Evolutionary conservation across 768 basidiomycete species (phyloP).

Genomic region (Auriscalpium orientale): DNA sequence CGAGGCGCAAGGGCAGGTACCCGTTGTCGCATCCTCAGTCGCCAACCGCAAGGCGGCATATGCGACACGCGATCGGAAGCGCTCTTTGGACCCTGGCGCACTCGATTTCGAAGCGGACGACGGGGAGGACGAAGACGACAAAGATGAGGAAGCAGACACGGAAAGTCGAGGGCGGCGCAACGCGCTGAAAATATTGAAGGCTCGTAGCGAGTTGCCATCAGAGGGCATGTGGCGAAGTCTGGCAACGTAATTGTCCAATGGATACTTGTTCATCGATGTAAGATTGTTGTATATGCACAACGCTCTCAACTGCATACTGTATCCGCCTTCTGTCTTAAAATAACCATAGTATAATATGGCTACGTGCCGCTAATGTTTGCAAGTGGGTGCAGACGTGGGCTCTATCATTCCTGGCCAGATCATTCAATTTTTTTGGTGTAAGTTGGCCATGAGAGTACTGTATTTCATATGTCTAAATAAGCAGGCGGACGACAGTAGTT

Average conservation of each 20-base stretch:
- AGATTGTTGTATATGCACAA: slow-evolving; percentile 21
- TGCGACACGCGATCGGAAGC: slow-evolving; percentile 58
- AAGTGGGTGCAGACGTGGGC: too few relatives aligned
- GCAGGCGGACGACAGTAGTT: too few relatives aligned
- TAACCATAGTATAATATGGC: too few relatives aligned
- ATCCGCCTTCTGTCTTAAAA: neutral
- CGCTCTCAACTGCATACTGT: slow-evolving; percentile 15
- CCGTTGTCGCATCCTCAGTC: slow-evolving; percentile 30
- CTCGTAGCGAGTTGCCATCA: slow-evolving; percentile 58
- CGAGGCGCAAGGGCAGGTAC: slow-evolving; percentile 10
- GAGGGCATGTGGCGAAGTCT: slow-evolving; percentile 81
- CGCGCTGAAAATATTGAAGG: slow-evolving; percentile 64
- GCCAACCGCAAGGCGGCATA: slow-evolving; percentile 55
- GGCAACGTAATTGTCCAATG: slow-evolving; percentile 29
- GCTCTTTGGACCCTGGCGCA: slow-evolving; percentile 61
- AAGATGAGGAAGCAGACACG: slow-evolving; percentile 20
- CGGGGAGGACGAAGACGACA: slow-evolving; percentile 38
- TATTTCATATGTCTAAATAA: too few relatives aligned
- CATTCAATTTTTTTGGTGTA: too few relatives aligned
- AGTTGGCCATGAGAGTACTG: too few relatives aligned
- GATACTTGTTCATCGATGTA: slow-evolving; percentile 16
- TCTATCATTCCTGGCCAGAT: neutral
- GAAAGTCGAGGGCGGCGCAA: slow-evolving; percentile 45
- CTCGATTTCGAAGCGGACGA: slow-evolving; percentile 51
- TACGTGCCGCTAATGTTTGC: too few relatives aligned